A percentile compares a stretch with the other conserved stretches of the same genome.
Evolutionary conservation across 1,139 yeast genomes (phyloP).

Genomic region (Sugiyamaella pinicola): DNA sequence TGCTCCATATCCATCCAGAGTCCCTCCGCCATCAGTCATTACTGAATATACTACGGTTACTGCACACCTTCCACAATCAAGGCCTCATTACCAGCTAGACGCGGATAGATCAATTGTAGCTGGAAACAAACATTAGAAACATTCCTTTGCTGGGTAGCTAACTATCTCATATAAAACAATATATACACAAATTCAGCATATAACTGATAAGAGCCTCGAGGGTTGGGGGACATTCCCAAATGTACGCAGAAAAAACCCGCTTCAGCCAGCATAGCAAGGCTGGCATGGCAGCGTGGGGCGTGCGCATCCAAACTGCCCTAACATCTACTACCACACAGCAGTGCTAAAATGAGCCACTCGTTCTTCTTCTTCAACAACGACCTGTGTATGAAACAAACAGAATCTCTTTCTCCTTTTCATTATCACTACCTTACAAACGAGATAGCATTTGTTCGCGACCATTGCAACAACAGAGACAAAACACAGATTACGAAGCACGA

Average conservation of each 20-base stretch:
- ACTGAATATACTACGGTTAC: too few relatives aligned
- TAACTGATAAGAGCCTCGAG: too few relatives aligned
- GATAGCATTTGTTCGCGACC: constrained; percentile 1
- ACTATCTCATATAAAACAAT: too few relatives aligned
- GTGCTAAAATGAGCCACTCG: constrained; percentile 16
- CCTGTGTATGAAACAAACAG: constrained; percentile 12
- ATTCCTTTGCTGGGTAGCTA: too few relatives aligned
- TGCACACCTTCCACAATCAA: too few relatives aligned
- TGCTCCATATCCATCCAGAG: too few relatives aligned
- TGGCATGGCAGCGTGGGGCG: background rate
- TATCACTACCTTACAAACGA: background rate
- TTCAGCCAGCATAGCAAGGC: too few relatives aligned
- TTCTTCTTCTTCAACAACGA: constrained; percentile 13
- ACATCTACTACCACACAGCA: constrained; percentile 1
- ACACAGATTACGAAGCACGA: background rate
- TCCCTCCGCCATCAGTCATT: too few relatives aligned
- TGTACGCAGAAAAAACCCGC: background rate
- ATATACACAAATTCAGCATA: too few relatives aligned
- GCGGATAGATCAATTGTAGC: too few relatives aligned
- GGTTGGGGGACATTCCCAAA: background rate
- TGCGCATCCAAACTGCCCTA: background rate
- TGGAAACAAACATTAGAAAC: too few relatives aligned
- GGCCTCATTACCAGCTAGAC: too few relatives aligned
- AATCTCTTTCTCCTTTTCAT: constrained; percentile 3
- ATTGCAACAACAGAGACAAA: background rate